Conservation (phyloP, 2,329 filamentous ascomycete genomes). For the Dactylonectria estremocensis region DNA sequence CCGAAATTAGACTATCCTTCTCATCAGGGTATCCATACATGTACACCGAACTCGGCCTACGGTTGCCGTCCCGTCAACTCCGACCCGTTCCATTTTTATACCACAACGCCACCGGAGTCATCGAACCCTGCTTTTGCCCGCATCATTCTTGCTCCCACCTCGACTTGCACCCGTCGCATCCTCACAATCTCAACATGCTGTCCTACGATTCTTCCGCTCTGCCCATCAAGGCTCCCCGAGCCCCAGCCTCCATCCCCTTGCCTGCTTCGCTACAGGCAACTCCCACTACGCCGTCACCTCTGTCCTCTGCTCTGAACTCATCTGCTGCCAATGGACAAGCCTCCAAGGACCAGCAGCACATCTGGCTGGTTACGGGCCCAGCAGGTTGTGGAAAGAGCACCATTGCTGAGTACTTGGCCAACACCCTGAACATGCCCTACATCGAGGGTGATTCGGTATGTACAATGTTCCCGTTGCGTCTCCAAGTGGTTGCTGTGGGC, state of each 20-base stretch:
- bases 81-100: constrained; percentile 26
- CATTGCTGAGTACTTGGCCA: constrained; percentile 76
- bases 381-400: constrained; percentile 87
- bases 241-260: constrained; percentile 46
- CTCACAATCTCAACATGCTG: constrained; percentile 63
- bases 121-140: constrained; percentile 27
- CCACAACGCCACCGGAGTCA: constrained; percentile 33
- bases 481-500: neutral
- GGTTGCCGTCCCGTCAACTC: constrained; percentile 34
- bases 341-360: constrained; percentile 70
- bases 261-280: constrained; percentile 41
- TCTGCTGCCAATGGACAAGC: constrained; percentile 50
- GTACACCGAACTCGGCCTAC: constrained; percentile 38
- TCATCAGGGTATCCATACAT: constrained; percentile 24
- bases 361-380: constrained; percentile 86
- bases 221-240: constrained; percentile 59
- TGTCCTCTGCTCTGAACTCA: constrained; percentile 47
- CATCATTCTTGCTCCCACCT: constrained; percentile 20
- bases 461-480: constrained; percentile 32
- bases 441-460: constrained; percentile 85
- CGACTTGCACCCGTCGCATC: constrained; percentile 16
- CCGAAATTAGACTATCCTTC: neutral
- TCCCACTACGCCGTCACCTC: constrained; percentile 37
- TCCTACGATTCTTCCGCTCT: constrained; percentile 65
- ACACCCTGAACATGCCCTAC: constrained; percentile 76